A percentile compares a stretch with the other conserved stretches of the same genome.
phyloP scores from a whole-genome alignment of 75 land plant species.

The Larix kaempferi region DNA sequence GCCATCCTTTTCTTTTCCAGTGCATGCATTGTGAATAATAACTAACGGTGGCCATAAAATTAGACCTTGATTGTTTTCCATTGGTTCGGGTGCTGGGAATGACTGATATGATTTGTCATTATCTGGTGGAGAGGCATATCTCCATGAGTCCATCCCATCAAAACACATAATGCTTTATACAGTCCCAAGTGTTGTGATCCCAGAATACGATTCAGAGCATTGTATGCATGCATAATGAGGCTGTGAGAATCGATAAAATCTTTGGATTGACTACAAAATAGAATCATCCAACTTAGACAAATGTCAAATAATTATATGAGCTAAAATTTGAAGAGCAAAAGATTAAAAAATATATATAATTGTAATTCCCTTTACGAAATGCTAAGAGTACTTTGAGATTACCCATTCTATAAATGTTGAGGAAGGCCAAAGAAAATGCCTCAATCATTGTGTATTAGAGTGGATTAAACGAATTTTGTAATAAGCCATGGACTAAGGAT shows the following conservation, averaged over 20 bases:
- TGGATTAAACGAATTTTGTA: too few relatives aligned
- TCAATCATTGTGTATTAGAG: too few relatives aligned
- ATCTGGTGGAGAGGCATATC: constrained; percentile 6
- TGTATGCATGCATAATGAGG: constrained; percentile 35
- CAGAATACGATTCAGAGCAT: constrained; percentile 15
- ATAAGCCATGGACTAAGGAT: too few relatives aligned
- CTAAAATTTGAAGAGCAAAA: background rate
- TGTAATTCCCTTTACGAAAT: background rate
- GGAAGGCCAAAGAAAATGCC: too few relatives aligned
- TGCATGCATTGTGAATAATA: constrained; percentile 33
- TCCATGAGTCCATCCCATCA: constrained; percentile 73
- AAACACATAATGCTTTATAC: constrained; percentile 42
- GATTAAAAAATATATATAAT: background rate
- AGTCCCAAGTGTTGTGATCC: constrained; percentile 46
- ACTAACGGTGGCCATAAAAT: constrained; percentile 58
- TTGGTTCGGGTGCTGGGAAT: constrained; percentile 22
- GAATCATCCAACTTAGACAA: background rate
- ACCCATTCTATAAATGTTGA: too few relatives aligned
- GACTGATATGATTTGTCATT: constrained; percentile 10
- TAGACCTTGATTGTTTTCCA: constrained; percentile 39
- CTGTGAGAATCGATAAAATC: constrained; percentile 24
- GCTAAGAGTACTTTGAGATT: background rate
- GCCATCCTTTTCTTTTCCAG: constrained; percentile 12
- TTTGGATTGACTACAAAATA: constrained; percentile 22
- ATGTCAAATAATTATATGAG: background rate